A percentile compares a stretch with the other conserved stretches of the same genome.
phyloP scores from a whole-genome alignment of 1,284 basidiomycete genomes.

The Leccinum fuscescens region DNA sequence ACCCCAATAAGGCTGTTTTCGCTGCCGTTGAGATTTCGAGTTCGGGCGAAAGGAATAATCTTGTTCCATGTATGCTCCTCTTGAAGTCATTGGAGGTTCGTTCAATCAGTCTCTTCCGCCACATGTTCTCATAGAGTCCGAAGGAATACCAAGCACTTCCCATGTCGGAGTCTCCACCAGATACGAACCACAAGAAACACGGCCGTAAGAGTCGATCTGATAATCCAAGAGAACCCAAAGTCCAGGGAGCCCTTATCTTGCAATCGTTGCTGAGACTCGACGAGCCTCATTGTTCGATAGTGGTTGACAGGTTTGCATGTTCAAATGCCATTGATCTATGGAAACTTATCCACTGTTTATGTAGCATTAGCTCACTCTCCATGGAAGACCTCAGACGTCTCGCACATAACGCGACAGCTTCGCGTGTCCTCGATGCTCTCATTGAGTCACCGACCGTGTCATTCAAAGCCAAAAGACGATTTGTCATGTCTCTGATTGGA shows the following conservation, averaged over 20 bases:
- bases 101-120: background rate
- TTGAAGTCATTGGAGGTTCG: conserved; percentile 59
- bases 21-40: conserved; percentile 58
- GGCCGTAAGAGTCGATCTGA: conserved; percentile 27
- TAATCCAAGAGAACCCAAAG: conserved; percentile 56
- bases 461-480: conserved; percentile 64
- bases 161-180: conserved; percentile 9
- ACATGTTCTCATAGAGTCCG: conserved; percentile 9
- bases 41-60: conserved; percentile 42
- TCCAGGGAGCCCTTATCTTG: conserved; percentile 84
- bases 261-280: conserved; percentile 76
- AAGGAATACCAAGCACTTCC: conserved; percentile 39
- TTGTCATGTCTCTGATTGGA: conserved; percentile 74
- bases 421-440: conserved; percentile 79
- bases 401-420: conserved; percentile 72
- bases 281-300: conserved; percentile 60
- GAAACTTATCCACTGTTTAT: conserved; percentile 12
- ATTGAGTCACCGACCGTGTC: conserved; percentile 69
- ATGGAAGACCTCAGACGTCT: conserved; percentile 63
- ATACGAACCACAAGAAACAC: conserved; percentile 11
- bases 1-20: conserved; percentile 49
- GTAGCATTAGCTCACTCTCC: conserved; percentile 60
- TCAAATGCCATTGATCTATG: conserved; percentile 3
- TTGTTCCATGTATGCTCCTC: conserved; percentile 67
- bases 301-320: conserved; percentile 62